Conservation (phyloP, 345 rosid species). For the Sonneratia caseolaris region DNA sequence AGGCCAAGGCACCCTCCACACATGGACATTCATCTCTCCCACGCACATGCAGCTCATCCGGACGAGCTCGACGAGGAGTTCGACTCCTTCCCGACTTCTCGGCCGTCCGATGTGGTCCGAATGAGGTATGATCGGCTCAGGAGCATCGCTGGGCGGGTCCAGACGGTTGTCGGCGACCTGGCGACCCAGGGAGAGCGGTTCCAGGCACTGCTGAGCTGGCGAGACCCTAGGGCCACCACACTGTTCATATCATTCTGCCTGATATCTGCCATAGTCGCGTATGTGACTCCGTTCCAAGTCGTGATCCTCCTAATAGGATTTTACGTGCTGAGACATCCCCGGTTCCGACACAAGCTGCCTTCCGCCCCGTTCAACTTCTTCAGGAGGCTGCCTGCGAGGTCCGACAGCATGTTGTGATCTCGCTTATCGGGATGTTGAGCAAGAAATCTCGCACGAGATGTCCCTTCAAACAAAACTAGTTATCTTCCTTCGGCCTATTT, state of each 20-base stretch:
- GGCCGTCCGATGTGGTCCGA: conserved; percentile 55
- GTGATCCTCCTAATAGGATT: conserved; percentile 57
- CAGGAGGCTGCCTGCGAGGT: conserved; percentile 87
- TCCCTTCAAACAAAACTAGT: neutral
- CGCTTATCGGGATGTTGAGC: neutral
- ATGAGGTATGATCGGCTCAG: conserved; percentile 90
- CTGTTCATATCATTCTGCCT: conserved; percentile 75
- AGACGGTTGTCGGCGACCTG: conserved; percentile 90
- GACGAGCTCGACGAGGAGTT: conserved; percentile 96
- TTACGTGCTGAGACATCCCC: conserved; percentile 78
- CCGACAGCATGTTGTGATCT: conserved; percentile 73
- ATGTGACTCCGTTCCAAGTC: conserved; percentile 86
- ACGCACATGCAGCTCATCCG: conserved; percentile 77
- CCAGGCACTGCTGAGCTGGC: conserved; percentile 79
- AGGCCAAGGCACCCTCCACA: conserved; percentile 92
- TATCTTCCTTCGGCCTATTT: neutral
- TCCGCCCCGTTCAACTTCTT: conserved; percentile 83
- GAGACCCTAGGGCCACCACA: conserved; percentile 95
- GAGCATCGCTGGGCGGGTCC: conserved; percentile 85
- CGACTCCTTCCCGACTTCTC: conserved; percentile 75
- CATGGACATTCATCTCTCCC: conserved; percentile 90
- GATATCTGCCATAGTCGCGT: conserved; percentile 67
- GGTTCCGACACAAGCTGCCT: conserved; percentile 84
- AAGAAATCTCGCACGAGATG: neutral
- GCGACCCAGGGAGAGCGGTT: conserved; percentile 94